phyloP scores from a whole-genome alignment of 2,329 filamentous ascomycete genomes.

The Dothiorella sarmentorum region DNA sequence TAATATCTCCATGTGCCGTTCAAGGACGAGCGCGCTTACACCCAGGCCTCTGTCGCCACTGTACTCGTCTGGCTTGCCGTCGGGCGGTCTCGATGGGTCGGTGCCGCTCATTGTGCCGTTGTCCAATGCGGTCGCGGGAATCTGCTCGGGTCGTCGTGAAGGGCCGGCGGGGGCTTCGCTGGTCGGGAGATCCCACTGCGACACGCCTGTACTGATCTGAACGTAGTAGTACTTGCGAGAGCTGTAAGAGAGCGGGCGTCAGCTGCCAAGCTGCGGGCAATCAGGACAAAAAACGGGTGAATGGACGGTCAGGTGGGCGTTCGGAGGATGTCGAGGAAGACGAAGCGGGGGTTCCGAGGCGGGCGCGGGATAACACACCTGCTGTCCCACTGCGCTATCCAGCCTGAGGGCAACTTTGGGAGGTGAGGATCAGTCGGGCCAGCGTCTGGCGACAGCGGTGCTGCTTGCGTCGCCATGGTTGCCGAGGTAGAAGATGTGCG shows the following conservation, averaged over 20 bases:
- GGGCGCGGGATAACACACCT: slow-evolving; percentile 27
- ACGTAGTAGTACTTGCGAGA: slow-evolving; percentile 51
- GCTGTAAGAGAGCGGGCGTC: slow-evolving; percentile 28
- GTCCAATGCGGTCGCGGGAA: slow-evolving; percentile 2
- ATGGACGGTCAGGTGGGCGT: slow-evolving; percentile 21
- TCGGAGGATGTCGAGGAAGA: not conserved
- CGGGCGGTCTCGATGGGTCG: not conserved
- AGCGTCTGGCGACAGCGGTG: slow-evolving; percentile 33
- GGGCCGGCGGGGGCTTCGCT: slow-evolving; percentile 19
- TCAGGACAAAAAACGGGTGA: slow-evolving; percentile 25
- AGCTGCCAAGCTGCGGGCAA: slow-evolving; percentile 21
- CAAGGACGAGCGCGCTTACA: slow-evolving; percentile 10
- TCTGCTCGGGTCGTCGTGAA: slow-evolving; percentile 12
- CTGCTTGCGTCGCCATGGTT: slow-evolving; percentile 10
- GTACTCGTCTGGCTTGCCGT: slow-evolving; percentile 15
- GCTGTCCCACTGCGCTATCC: slow-evolving; percentile 42
- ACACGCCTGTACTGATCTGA: slow-evolving; percentile 67
- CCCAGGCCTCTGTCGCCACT: slow-evolving; percentile 18
- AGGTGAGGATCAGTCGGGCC: slow-evolving; percentile 38
- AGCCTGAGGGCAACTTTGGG: slow-evolving; percentile 37
- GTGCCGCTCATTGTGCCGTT: slow-evolving; percentile 3
- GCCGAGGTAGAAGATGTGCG: not conserved
- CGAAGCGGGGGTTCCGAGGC: not conserved
- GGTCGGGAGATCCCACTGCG: slow-evolving; percentile 71
- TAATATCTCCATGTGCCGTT: not conserved